These are phyloP conservation scores for Echria macrotheca DNA, from an alignment of 495 filamentous ascomycete species.

Conservation along the genomic window DNA sequence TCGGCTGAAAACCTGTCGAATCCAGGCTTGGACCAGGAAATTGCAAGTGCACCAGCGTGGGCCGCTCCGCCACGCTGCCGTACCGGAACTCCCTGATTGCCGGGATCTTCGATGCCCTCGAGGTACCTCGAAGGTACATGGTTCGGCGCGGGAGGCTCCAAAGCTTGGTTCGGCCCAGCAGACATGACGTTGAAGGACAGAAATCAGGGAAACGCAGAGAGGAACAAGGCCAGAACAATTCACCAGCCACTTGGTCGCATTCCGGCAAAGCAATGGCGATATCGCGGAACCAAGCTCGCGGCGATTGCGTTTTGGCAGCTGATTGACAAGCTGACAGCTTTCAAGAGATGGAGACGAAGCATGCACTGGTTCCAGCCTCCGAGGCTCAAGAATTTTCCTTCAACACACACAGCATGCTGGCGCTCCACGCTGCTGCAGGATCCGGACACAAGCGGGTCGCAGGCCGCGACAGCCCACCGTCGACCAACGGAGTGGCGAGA, in stretches of 20 bases:
- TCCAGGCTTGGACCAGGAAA: slow-evolving; percentile 1
- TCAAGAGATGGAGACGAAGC: too few relatives aligned
- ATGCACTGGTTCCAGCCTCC: too few relatives aligned
- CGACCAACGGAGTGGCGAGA: not conserved
- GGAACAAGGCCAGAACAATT: slow-evolving; percentile 1
- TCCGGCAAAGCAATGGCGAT: not conserved
- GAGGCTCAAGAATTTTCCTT: not conserved
- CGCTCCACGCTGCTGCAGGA: not conserved
- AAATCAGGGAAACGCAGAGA: slow-evolving; percentile 8
- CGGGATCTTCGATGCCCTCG: not conserved
- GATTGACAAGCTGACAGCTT: too few relatives aligned
- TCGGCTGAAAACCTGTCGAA: slow-evolving; percentile 6
- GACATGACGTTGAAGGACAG: slow-evolving; percentile 3
- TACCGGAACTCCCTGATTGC: not conserved
- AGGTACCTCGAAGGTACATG: slow-evolving; percentile 5
- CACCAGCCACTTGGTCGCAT: not conserved
- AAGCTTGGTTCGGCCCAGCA: slow-evolving; percentile 3
- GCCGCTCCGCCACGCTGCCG: slow-evolving; percentile 4
- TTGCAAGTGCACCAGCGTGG: not conserved
- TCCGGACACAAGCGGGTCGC: not conserved
- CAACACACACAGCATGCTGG: not conserved
- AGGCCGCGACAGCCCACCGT: not conserved
- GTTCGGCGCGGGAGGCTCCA: not conserved
- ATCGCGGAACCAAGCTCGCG: too few relatives aligned
- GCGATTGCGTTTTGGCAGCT: too few relatives aligned